Evolutionary conservation across 495 filamentous ascomycete genomes (phyloP).

Genomic region (Gamarada debralockiae): DNA sequence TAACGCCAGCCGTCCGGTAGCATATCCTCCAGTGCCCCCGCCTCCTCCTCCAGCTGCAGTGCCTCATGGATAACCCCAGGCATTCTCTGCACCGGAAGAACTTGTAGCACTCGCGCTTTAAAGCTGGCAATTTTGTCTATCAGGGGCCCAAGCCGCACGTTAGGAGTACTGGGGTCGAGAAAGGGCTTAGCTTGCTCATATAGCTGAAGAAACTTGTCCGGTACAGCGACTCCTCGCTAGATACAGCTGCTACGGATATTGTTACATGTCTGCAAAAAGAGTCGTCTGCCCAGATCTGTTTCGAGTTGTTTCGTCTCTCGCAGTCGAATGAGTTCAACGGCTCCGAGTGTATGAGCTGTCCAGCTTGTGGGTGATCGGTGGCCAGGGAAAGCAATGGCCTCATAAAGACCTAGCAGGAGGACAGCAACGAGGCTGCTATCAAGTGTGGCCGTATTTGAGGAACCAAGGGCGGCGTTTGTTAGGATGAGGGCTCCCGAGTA

Average conservation of each 20-base stretch:
- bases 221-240: background rate
- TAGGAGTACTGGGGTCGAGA: slow-evolving; percentile 1
- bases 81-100: background rate
- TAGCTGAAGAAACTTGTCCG: background rate
- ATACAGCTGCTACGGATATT: slow-evolving; percentile 8
- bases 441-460: slow-evolving; percentile 47
- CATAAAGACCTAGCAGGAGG: slow-evolving; percentile 53
- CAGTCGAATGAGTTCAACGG: slow-evolving; percentile 49
- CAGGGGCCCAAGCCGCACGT: background rate
- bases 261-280: slow-evolving; percentile 44
- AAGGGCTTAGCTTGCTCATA: slow-evolving; percentile 9
- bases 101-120: background rate
- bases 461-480: slow-evolving; percentile 46
- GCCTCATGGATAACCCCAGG: slow-evolving; percentile 2
- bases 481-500: slow-evolving; percentile 42
- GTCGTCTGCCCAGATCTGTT: slow-evolving; percentile 43
- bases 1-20: slow-evolving; percentile 6
- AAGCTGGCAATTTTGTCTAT: slow-evolving; percentile 1
- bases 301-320: slow-evolving; percentile 51
- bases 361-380: slow-evolving; percentile 44
- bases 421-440: slow-evolving; percentile 59
- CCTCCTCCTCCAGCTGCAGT: background rate
- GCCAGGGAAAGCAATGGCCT: slow-evolving; percentile 43
- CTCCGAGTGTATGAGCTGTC: slow-evolving; percentile 55
- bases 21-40: background rate